These are phyloP conservation scores for Suhomyces xylopsoci DNA, from an alignment of 805 yeast species.

Conservation along the genomic window DNA sequence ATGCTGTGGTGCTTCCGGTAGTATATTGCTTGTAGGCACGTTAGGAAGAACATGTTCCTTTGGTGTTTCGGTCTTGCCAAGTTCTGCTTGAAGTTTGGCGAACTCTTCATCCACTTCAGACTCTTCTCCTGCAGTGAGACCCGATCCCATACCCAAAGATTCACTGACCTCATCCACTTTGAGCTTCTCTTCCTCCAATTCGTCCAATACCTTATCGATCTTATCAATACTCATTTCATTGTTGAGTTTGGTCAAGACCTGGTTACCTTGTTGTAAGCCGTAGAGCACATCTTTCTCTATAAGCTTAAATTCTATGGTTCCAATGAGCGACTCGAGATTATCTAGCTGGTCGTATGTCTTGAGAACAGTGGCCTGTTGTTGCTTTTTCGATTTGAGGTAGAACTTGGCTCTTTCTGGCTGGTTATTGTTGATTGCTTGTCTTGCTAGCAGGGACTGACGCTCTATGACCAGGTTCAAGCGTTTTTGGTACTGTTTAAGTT, in stretches of 20 bases:
- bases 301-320: constrained; percentile 82
- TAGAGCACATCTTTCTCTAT: constrained; percentile 81
- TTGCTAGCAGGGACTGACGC: constrained; percentile 62
- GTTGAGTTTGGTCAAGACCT: constrained; percentile 71
- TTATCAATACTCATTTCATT: constrained; percentile 71
- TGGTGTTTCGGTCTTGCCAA: constrained; percentile 11
- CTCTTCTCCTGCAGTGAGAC: constrained; percentile 47
- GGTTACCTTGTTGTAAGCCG: constrained; percentile 80
- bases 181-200: constrained; percentile 73
- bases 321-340: constrained; percentile 73
- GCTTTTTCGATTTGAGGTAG: constrained; percentile 73
- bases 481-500: constrained; percentile 66
- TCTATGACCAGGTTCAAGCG: constrained; percentile 55
- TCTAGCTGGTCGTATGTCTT: constrained; percentile 77
- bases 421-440: constrained; percentile 48
- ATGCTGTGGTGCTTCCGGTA: constrained; percentile 28
- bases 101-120: constrained; percentile 68
- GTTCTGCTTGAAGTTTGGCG: constrained; percentile 47
- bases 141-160: constrained; percentile 41
- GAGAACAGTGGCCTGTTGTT: constrained; percentile 68
- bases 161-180: constrained; percentile 74
- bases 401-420: constrained; percentile 62
- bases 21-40: constrained; percentile 15
- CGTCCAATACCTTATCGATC: constrained; percentile 82
- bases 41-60: constrained; percentile 14